A percentile compares a stretch with the other conserved stretches of the same genome.
phyloP scores from a whole-genome alignment of 106 monocot species.

The Gastrodia elata region DNA sequence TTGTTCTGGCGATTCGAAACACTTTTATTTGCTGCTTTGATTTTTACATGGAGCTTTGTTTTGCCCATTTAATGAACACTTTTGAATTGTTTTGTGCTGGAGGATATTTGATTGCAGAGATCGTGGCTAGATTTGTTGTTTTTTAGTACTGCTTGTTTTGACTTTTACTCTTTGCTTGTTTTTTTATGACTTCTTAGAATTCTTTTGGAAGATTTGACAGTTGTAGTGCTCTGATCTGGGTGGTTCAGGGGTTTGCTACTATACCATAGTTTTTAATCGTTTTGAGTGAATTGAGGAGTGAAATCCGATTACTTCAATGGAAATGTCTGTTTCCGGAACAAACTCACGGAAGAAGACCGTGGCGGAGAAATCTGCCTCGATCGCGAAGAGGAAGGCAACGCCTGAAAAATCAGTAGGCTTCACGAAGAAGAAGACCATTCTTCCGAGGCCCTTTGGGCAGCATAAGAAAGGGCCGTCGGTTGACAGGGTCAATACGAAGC shows the following conservation, averaged over 20 bases:
- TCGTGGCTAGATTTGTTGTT: constrained; percentile 6
- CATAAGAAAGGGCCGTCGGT: neutral
- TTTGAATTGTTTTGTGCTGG: neutral
- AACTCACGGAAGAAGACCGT: constrained; percentile 1
- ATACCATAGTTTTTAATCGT: neutral
- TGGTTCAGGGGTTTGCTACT: neutral
- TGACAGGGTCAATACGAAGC: constrained; percentile 8
- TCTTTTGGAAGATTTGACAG: constrained; percentile 2
- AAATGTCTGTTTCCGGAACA: constrained; percentile 7
- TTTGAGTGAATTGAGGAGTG: neutral
- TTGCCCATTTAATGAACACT: neutral
- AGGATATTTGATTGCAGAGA: constrained; percentile 7
- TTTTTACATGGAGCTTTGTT: neutral
- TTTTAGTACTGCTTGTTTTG: constrained; percentile 1
- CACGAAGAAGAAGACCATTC: neutral
- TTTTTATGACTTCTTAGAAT: neutral
- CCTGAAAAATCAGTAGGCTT: constrained; percentile 1
- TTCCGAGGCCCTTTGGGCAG: neutral
- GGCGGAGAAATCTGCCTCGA: neutral
- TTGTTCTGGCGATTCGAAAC: neutral
- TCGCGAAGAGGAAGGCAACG: constrained; percentile 13
- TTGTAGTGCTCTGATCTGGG: neutral
- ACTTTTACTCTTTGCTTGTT: neutral
- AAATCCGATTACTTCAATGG: constrained; percentile 2
- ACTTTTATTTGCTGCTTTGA: neutral